Evolutionary conservation across 2,329 filamentous ascomycete genomes (phyloP).

Genomic region (Penicillium sp.): DNA sequence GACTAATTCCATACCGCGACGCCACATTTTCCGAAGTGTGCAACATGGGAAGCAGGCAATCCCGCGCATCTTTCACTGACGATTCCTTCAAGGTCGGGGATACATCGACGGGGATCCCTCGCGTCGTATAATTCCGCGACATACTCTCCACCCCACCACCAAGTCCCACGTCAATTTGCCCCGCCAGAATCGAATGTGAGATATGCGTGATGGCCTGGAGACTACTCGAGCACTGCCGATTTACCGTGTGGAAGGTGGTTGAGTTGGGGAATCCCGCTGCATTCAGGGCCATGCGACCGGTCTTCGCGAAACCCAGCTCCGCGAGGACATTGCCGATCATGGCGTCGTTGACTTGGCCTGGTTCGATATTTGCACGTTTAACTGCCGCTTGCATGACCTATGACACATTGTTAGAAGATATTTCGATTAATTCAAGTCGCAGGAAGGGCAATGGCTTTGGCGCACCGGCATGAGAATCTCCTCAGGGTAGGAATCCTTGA

Average conservation of each 20-base stretch:
- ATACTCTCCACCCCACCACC: slow-evolving; percentile 89
- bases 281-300: slow-evolving; percentile 80
- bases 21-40: slow-evolving; percentile 95
- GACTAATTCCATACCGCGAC: slow-evolving; percentile 78
- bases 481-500: slow-evolving; percentile 68
- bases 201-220: slow-evolving; percentile 92
- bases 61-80: slow-evolving; percentile 65
- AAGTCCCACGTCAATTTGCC: slow-evolving; percentile 81
- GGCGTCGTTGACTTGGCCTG: slow-evolving; percentile 81
- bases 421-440: too few species aligned
- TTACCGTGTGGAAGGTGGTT: slow-evolving; percentile 75
- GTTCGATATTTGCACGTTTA: slow-evolving; percentile 57
- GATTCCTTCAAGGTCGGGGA: slow-evolving; percentile 26
- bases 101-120: slow-evolving; percentile 31
- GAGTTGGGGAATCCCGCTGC: slow-evolving; percentile 92
- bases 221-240: slow-evolving; percentile 94
- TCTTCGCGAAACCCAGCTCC: slow-evolving; percentile 79
- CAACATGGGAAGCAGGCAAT: slow-evolving; percentile 91
- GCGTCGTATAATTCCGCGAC: slow-evolving; percentile 52
- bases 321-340: slow-evolving; percentile 74
- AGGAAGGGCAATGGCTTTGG: not conserved
- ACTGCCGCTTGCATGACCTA: slow-evolving; percentile 32
- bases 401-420: not conserved
- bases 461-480: slow-evolving; percentile 30
- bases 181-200: slow-evolving; percentile 76